These are phyloP conservation scores for Kwoniella dendrophila DNA, from an alignment of 768 basidiomycete species.

Conservation along the genomic window DNA sequence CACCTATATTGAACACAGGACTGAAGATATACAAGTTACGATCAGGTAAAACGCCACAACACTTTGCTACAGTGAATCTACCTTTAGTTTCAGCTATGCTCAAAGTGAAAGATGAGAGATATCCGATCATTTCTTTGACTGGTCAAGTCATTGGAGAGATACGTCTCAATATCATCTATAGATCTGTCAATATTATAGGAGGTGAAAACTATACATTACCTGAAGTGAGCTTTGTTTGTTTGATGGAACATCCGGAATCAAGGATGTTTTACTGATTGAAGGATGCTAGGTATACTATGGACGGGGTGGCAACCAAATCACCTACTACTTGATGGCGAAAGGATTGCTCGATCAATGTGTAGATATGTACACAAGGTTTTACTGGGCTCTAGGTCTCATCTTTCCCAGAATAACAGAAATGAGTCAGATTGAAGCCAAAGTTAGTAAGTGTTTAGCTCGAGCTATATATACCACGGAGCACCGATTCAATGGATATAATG, in stretches of 20 bases:
- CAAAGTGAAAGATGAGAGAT: conserved; percentile 24
- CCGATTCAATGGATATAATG: no score
- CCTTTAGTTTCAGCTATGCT: conserved; percentile 15
- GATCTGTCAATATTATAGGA: conserved; percentile 7
- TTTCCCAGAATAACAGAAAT: conserved; percentile 11
- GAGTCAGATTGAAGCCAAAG: conserved; percentile 22
- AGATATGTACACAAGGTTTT: conserved; percentile 12
- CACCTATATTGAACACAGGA: conserved; percentile 8
- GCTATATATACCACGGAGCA: not conserved
- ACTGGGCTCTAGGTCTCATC: conserved; percentile 9
- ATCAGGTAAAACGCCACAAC: conserved; percentile 4
- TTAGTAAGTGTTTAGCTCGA: conserved; percentile 5
- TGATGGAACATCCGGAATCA: no score
- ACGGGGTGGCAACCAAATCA: not conserved
- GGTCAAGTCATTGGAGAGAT: conserved; percentile 24
- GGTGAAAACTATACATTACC: not conserved
- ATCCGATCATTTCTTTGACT: conserved; percentile 16
- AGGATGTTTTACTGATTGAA: no score
- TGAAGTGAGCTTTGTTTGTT: not conserved
- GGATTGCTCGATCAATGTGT: conserved; percentile 15
- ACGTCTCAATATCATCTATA: conserved; percentile 17
- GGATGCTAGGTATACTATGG: conserved; percentile 7
- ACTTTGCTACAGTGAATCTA: conserved; percentile 16
- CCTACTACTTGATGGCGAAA: conserved; percentile 16
- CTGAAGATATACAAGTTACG: conserved; percentile 13